Conservation (phyloP, 495 filamentous ascomycete species). For the Aspergillus olivimuriae region DNA sequence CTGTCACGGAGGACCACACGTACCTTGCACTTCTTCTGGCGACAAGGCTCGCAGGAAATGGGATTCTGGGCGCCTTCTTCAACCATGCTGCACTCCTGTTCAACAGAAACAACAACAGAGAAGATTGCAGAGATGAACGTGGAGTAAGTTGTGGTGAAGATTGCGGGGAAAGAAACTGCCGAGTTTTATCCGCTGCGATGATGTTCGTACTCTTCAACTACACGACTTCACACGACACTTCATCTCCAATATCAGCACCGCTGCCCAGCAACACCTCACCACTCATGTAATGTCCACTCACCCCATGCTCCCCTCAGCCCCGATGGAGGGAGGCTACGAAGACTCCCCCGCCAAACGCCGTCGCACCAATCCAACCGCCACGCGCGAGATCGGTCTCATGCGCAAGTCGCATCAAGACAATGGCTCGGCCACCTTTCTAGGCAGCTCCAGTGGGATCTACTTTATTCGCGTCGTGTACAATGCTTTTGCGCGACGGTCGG, state of each 20-base stretch:
- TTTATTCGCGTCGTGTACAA: constrained; percentile 43
- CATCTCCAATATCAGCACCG: not conserved
- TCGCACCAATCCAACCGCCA: constrained; percentile 22
- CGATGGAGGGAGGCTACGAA: constrained; percentile 4
- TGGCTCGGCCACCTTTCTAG: constrained; percentile 35
- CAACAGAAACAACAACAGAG: constrained; percentile 1
- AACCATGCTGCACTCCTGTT: too few relatives aligned
- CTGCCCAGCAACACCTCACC: not conserved
- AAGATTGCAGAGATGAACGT: not conserved
- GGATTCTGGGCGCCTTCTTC: constrained; percentile 16
- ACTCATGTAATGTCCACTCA: not conserved
- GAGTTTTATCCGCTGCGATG: not conserved
- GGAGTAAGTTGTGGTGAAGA: not conserved
- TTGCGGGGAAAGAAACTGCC: not conserved
- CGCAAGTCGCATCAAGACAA: constrained; percentile 25
- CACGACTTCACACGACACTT: not conserved
- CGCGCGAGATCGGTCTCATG: constrained; percentile 37
- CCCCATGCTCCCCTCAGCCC: not conserved
- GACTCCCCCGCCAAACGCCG: constrained; percentile 22
- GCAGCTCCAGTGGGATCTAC: constrained; percentile 46
- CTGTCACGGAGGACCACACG: not conserved
- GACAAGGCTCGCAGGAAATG: constrained; percentile 22
- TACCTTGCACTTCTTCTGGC: constrained; percentile 27
- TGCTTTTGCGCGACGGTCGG: constrained; percentile 35
- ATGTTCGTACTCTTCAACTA: not conserved